phyloP scores from a whole-genome alignment of 202 grass and related monocot species.

The Zizania palustris region DNA sequence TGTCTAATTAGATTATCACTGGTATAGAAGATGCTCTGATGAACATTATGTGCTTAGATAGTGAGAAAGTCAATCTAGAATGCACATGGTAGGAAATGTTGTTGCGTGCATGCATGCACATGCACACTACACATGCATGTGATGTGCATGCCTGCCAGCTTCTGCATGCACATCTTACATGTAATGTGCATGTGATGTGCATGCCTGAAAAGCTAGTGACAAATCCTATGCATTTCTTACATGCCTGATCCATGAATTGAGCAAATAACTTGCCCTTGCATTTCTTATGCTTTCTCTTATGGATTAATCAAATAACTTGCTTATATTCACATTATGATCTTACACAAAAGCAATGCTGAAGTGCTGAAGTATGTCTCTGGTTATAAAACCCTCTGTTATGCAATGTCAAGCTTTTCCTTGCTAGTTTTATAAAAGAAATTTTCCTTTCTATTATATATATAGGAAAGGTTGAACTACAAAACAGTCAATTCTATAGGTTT shows the following conservation, averaged over 20 bases:
- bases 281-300: neutral
- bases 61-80: neutral
- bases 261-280: neutral
- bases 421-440: neutral
- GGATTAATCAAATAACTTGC: neutral
- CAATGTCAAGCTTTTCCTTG: slow-evolving; percentile 29
- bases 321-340: neutral
- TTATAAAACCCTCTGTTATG: slow-evolving; percentile 1
- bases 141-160: neutral
- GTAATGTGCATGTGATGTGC: no score
- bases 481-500: neutral
- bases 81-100: slow-evolving; percentile 9
- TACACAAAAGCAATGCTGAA: neutral
- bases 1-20: no score
- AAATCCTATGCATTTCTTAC: neutral
- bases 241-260: no score
- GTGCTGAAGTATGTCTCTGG: slow-evolving; percentile 10
- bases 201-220: neutral
- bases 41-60: no score
- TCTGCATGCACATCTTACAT: neutral
- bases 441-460: neutral
- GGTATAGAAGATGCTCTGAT: neutral
- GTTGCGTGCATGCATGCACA: neutral
- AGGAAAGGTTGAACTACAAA: slow-evolving; percentile 2
- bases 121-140: neutral